A percentile compares a stretch with the other conserved stretches of the same genome.
These are phyloP conservation scores for Phoenix dactylifera DNA, from an alignment of 176 grass and related monocot species.

Conservation along the genomic window DNA sequence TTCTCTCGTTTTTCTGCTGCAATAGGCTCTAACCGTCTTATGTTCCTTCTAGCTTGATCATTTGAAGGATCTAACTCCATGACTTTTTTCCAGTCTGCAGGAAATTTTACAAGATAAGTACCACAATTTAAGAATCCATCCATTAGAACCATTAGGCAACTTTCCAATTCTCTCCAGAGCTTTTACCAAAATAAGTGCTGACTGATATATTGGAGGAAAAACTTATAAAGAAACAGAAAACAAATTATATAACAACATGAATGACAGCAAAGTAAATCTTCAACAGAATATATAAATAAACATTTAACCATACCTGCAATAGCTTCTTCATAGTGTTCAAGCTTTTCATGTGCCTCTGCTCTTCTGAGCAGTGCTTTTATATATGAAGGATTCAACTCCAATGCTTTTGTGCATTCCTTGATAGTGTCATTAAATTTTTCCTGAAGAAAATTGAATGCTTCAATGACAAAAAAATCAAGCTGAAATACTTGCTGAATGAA, in stretches of 20 bases:
- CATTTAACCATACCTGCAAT: conserved; percentile 58
- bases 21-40: conserved; percentile 64
- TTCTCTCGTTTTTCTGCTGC: conserved; percentile 93
- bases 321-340: conserved; percentile 92
- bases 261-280: neutral
- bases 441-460: conserved; percentile 19
- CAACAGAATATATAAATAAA: neutral
- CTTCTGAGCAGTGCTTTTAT: conserved; percentile 81
- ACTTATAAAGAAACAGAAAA: conserved; percentile 1
- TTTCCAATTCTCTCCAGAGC: too few species aligned
- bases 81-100: conserved; percentile 83
- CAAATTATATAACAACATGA: neutral
- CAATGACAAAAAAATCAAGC: too few species aligned
- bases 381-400: conserved; percentile 91
- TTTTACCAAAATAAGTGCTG: too few species aligned
- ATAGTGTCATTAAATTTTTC: conserved; percentile 67
- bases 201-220: neutral
- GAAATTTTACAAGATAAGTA: conserved; percentile 1
- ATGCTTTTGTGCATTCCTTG: conserved; percentile 91
- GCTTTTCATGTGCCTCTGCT: conserved; percentile 90
- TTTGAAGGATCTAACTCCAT: conserved; percentile 75
- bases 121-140: too few species aligned
- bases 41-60: conserved; percentile 62
- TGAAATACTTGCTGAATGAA: too few species aligned
- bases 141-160: too few species aligned